These are phyloP conservation scores for Phytophthora crassamura DNA, from an alignment of 352 stramenopile species.

Conservation along the genomic window DNA sequence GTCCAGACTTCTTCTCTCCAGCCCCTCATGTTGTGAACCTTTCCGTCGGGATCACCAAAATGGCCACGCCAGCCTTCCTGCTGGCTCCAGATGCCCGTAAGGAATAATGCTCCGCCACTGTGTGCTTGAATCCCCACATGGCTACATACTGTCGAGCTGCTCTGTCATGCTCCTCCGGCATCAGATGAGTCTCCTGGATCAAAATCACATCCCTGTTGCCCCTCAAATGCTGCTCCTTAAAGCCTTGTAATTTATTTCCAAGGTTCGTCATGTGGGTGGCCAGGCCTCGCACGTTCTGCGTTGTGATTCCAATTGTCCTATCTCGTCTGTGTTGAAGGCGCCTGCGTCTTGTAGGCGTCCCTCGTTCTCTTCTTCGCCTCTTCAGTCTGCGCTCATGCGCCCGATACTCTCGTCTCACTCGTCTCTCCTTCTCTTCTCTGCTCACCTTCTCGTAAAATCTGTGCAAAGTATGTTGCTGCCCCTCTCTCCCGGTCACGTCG, in stretches of 20 bases:
- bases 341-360: no score
- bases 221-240: slow-evolving; percentile 8
- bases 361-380: no score
- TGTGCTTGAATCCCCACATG: slow-evolving; percentile 16
- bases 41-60: slow-evolving; percentile 13
- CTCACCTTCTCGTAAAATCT: no score
- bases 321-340: background rate
- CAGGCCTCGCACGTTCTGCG: background rate
- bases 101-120: background rate
- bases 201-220: slow-evolving; percentile 1
- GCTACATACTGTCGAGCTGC: background rate
- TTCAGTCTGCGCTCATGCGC: no score
- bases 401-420: no score
- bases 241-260: background rate
- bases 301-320: slow-evolving; percentile 1
- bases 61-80: slow-evolving; percentile 2
- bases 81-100: slow-evolving; percentile 1
- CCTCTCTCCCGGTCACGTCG: no score
- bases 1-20: slow-evolving; percentile 1
- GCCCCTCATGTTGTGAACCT: background rate
- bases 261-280: background rate
- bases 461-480: no score
- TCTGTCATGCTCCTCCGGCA: background rate
- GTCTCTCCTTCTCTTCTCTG: no score
- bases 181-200: slow-evolving; percentile 18